phyloP scores from a whole-genome alignment of 106 monocot genomes.

The Dendrobium chrysotoxum region DNA sequence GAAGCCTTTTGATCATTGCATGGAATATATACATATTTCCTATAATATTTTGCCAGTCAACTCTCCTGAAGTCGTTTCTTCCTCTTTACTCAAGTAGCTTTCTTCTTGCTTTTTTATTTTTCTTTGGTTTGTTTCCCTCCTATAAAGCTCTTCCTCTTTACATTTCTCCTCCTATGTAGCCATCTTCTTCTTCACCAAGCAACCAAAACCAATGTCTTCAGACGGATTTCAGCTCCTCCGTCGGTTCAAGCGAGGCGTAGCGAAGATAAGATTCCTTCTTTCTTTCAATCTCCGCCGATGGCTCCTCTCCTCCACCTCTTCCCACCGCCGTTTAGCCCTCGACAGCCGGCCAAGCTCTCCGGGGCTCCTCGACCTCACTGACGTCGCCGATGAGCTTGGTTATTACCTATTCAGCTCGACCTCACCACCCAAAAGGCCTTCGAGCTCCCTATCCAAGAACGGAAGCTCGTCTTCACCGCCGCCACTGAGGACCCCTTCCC shows the following conservation, averaged over 20 bases:
- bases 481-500: not conserved
- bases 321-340: slow-evolving; percentile 24
- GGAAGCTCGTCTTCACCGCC: slow-evolving; percentile 8
- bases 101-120: not conserved
- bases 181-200: not conserved
- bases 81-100: not conserved
- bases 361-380: slow-evolving; percentile 32
- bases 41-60: not conserved
- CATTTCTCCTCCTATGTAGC: too few relatives aligned
- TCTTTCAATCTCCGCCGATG: slow-evolving; percentile 41
- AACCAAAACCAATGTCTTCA: slow-evolving; percentile 6
- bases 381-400: slow-evolving; percentile 5
- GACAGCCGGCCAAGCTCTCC: slow-evolving; percentile 8
- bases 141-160: not conserved
- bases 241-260: slow-evolving; percentile 36
- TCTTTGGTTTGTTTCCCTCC: too few relatives aligned
- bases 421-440: slow-evolving; percentile 4
- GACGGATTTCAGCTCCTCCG: slow-evolving; percentile 1
- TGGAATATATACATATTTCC: too few relatives aligned
- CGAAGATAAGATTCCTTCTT: slow-evolving; percentile 42
- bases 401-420: not conserved
- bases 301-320: slow-evolving; percentile 19
- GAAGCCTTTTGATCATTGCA: too few relatives aligned
- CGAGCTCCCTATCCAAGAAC: slow-evolving; percentile 14
- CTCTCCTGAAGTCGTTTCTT: not conserved